A percentile compares a stretch with the other conserved stretches of the same genome.
Evolutionary conservation across 306 rosid species (phyloP).

Genomic region (Trifolium subterraneum): DNA sequence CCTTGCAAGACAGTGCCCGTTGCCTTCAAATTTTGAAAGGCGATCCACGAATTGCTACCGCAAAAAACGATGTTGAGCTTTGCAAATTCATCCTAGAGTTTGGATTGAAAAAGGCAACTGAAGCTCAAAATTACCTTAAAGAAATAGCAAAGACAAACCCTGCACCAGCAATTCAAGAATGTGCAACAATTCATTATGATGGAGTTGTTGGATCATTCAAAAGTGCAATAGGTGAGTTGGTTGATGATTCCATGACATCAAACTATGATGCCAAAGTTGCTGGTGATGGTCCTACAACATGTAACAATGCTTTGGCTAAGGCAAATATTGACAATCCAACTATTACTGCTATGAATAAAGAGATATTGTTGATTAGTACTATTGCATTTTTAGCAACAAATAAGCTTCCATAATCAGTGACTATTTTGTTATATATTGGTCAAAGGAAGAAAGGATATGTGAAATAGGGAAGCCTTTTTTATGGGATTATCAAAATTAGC

Average conservation of each 20-base stretch:
- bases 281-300: slow-evolving; percentile 42
- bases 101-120: background rate
- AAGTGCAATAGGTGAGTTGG: slow-evolving; percentile 40
- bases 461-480: too few species aligned
- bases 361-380: slow-evolving; percentile 24
- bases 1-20: background rate
- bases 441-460: too few species aligned
- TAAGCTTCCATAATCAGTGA: background rate
- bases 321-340: slow-evolving; percentile 30
- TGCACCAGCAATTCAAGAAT: background rate
- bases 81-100: background rate
- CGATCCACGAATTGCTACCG: background rate
- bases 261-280: slow-evolving; percentile 47
- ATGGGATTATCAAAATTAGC: too few species aligned
- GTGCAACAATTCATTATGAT: slow-evolving; percentile 34
- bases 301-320: slow-evolving; percentile 7
- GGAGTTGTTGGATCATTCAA: slow-evolving; percentile 37
- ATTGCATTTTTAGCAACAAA: slow-evolving; percentile 33
- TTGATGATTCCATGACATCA: background rate
- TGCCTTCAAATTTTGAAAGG: slow-evolving; percentile 29
- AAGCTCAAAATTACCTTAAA: slow-evolving; percentile 20
- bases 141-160: slow-evolving; percentile 3
- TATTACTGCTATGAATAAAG: background rate
- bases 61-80: background rate
- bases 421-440: background rate